These are phyloP conservation scores for Miscanthus lutarioriparius DNA, from an alignment of 176 grass and related monocot genomes.

Conservation along the genomic window DNA sequence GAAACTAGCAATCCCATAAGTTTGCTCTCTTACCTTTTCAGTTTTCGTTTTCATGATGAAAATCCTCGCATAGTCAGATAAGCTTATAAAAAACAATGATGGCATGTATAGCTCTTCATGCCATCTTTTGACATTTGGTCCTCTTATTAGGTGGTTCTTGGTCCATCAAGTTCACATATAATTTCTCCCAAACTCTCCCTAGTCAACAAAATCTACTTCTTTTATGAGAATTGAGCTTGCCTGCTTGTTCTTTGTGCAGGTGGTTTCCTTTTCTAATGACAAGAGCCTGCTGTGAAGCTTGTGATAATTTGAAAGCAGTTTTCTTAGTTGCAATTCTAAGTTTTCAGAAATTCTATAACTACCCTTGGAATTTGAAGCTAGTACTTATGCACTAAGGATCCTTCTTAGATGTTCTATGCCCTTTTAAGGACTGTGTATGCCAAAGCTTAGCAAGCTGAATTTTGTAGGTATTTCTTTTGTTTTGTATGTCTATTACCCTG, in stretches of 20 bases:
- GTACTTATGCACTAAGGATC: background rate
- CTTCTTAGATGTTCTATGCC: background rate
- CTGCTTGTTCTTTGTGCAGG: constrained; percentile 50
- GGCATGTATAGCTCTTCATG: background rate
- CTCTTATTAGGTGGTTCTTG: constrained; percentile 11
- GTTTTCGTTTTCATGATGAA: background rate
- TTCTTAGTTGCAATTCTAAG: constrained; percentile 97
- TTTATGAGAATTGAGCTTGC: constrained; percentile 17
- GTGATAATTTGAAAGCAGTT: constrained; percentile 96
- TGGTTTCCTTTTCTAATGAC: constrained; percentile 98
- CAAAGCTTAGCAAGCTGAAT: constrained; percentile 30
- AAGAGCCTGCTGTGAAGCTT: constrained; percentile 94
- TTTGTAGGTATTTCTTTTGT: constrained; percentile 86
- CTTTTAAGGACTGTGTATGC: background rate
- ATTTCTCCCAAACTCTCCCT: background rate
- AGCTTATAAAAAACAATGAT: background rate
- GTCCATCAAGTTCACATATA: background rate
- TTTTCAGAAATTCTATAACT: constrained; percentile 38
- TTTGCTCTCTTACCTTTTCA: background rate
- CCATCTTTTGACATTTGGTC: background rate
- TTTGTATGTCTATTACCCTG: constrained; percentile 85
- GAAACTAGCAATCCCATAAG: background rate
- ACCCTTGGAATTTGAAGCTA: constrained; percentile 15
- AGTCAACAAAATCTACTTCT: background rate
- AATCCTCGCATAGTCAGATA: constrained; percentile 1